Evolutionary conservation across 148 eudicot genomes (phyloP), one percentile per base, ranked within the genome.

Genomic region (Silene latifolia): DNA sequence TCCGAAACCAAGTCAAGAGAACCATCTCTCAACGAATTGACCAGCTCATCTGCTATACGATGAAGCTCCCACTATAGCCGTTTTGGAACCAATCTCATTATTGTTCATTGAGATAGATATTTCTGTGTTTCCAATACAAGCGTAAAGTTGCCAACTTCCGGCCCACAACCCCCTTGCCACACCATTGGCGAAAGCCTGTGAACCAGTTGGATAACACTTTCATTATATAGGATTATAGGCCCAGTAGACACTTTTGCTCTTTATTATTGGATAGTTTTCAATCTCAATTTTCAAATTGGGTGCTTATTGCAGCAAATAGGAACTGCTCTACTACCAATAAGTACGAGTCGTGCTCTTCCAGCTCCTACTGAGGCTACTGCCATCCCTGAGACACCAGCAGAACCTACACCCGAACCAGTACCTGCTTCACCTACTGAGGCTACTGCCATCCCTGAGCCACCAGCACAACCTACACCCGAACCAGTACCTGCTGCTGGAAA

Each of bases 241-340:
- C 44, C 9, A 39, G 9, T 39, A 39, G 44, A 39, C 44, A 39
- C 44, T 11, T 0, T 0, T 14, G 18, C 17, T 51, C 56, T 51
- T 51, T 7, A 51, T 11, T 51, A 51, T 13, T 51, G 17, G 56
- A 7, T 51, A 51, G 56, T 17, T 42, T 76, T 42, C 67, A 61
- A 69, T 74, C 21, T 29, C 29, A 14, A 17, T 35, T 53, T n/a
- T 32, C 29, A 48, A 14, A 3, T 66, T 15, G 27, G 12, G 20
- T 67, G 15, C 20, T 51, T 20, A 20, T 63, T 72, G 64, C 87
- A 95, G 99, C 79, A 95, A 83, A 95, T 95, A 58, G 99, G 97
- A 74, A 83, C 74, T 68, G 99, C 97, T 48, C 84, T 95, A 79
- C 86, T 95, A 29, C 96, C 99, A 56, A 47, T 74, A 46, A 53